These are phyloP conservation scores for Lignosus rhinocerotis DNA, from an alignment of 1,284 basidiomycete genomes.

Conservation along the genomic window DNA sequence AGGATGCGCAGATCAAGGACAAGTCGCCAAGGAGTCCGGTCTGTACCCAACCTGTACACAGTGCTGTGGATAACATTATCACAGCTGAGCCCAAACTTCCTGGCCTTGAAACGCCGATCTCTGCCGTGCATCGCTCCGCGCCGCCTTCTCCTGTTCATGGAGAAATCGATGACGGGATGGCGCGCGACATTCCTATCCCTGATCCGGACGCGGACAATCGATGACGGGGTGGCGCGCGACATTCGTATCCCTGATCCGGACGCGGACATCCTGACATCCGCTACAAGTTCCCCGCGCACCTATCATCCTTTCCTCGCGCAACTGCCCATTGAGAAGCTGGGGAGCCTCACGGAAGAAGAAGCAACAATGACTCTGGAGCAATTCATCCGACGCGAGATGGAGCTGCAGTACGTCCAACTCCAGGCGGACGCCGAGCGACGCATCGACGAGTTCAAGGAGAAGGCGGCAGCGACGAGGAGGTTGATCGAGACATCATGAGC, in stretches of 20 bases:
- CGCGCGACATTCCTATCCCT: not conserved
- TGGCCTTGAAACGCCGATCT: slow-evolving; percentile 10
- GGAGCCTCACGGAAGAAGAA: slow-evolving; percentile 59
- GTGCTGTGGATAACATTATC: not conserved
- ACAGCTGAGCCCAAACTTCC: not conserved
- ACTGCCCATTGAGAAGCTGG: slow-evolving; percentile 26
- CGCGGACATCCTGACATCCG: not conserved
- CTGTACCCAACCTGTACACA: not conserved
- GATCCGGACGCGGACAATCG: not conserved
- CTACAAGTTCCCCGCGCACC: not conserved
- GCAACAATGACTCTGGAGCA: slow-evolving; percentile 73
- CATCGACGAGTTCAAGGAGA: slow-evolving; percentile 56
- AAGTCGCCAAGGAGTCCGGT: slow-evolving; percentile 2
- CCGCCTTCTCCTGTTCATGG: slow-evolving; percentile 12
- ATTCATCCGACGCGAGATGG: slow-evolving; percentile 73
- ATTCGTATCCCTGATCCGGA: not conserved
- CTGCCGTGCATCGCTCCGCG: slow-evolving; percentile 15
- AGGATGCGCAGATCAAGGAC: slow-evolving; percentile 13
- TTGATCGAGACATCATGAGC: slow-evolving; percentile 41
- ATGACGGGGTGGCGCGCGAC: not conserved
- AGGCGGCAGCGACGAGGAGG: slow-evolving; percentile 56
- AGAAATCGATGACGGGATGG: not conserved
- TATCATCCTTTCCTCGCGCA: slow-evolving; percentile 28
- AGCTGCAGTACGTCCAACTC: slow-evolving; percentile 60
- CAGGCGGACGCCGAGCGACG: slow-evolving; percentile 60